Conservation (phyloP, 179 eudicot genomes). For the Heliamphora pulchella region DNA sequence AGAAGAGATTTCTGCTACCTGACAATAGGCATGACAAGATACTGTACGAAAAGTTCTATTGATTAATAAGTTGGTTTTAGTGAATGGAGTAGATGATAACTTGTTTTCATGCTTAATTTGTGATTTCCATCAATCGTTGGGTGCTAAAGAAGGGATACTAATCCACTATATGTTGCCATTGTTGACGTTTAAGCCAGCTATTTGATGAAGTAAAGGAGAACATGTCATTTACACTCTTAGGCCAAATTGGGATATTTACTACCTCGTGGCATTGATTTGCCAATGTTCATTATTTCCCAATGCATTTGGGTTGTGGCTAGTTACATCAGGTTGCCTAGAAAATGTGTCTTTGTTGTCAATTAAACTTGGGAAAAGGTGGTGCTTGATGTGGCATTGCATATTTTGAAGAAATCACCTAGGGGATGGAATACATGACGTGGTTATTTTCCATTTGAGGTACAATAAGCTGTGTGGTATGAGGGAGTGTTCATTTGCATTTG, state of each 20-base stretch:
- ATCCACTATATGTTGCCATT: neutral
- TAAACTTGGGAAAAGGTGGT: neutral
- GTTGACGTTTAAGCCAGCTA: neutral
- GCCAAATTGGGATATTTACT: neutral
- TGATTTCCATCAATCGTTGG: neutral
- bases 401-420: neutral
- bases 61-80: neutral
- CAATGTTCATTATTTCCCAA: neutral
- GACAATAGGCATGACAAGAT: neutral
- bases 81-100: neutral
- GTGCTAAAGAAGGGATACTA: neutral
- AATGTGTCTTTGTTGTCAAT: neutral
- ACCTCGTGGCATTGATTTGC: neutral
- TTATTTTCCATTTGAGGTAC: neutral
- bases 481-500: neutral
- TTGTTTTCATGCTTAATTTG: neutral
- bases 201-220: neutral
- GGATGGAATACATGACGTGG: neutral
- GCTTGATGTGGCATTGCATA: neutral
- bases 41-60: neutral
- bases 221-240: neutral
- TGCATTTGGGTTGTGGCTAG: neutral
- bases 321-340: neutral
- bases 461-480: neutral
- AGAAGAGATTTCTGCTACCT: neutral